phyloP scores from a whole-genome alignment of 768 basidiomycete genomes.

The Calocybe gangraenosa region DNA sequence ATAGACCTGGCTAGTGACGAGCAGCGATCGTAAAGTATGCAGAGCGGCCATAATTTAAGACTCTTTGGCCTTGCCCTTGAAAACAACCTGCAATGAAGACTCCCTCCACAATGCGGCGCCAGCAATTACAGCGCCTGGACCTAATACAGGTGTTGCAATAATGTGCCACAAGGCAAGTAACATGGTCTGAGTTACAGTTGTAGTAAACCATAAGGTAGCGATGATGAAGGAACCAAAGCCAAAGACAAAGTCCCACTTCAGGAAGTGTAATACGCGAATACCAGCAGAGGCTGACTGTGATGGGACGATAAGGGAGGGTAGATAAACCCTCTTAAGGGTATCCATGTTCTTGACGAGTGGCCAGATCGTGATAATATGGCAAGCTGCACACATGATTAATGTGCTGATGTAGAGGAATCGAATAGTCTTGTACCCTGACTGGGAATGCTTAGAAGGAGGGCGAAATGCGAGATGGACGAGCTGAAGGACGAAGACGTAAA shows the following conservation, averaged over 20 bases:
- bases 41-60: background rate
- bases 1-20: no score
- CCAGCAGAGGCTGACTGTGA: slow-evolving; percentile 20
- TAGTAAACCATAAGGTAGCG: slow-evolving; percentile 46
- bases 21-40: no score
- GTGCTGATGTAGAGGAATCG: slow-evolving; percentile 32
- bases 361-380: slow-evolving; percentile 38
- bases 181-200: slow-evolving; percentile 25
- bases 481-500: slow-evolving; percentile 39
- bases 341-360: slow-evolving; percentile 27
- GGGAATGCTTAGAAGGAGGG: slow-evolving; percentile 24
- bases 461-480: slow-evolving; percentile 35
- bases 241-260: slow-evolving; percentile 50
- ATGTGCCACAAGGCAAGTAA: slow-evolving; percentile 38
- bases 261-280: slow-evolving; percentile 33
- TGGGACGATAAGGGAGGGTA: slow-evolving; percentile 31
- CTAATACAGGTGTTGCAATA: slow-evolving; percentile 36
- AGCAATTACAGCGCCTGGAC: slow-evolving; percentile 48
- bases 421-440: slow-evolving; percentile 34
- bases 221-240: slow-evolving; percentile 35
- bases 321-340: slow-evolving; percentile 26
- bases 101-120: slow-evolving; percentile 50
- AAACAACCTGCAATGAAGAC: slow-evolving; percentile 6
- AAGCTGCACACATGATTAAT: slow-evolving; percentile 39
- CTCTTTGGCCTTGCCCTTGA: slow-evolving; percentile 1